Base-by-base conservation (phyloP, 176 grass and related monocot species). In the Musa beccarii region DNA sequence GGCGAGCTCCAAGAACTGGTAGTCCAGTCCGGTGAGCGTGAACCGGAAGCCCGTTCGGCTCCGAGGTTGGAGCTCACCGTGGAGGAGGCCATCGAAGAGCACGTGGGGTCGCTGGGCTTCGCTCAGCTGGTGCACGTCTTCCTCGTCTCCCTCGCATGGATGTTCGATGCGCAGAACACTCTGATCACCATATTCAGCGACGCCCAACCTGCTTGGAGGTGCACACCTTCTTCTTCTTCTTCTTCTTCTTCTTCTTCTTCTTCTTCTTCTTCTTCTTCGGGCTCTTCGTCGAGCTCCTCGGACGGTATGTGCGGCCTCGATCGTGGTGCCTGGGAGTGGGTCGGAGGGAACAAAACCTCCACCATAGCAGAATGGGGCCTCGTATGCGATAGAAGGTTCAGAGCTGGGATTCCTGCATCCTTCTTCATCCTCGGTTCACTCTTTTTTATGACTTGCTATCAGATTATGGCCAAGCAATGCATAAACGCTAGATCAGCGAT, bases 341-440 rank as follows among this genome's bases (percentile, higher is more conserved):
- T 88, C 22, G 81, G 71, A 19, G 81, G 86, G 17, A 59, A 69
- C 63, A 74, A 78, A 66, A 88, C 72, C 81, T 84, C 86, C 16
- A 88, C 74, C 14, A 74, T 88, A 72, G 86, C 81, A 2, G 86
- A 88, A 54, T 88, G 86, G 86, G 86, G 68, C 66, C 86, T 88
- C 79, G 25, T 84, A 21, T 88, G 86, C 11, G 86, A 77, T 75
- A 81, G 81, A 57, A 83, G 49, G 28, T 88, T 87, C 71, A 9
- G 5, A 51, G 85, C 81, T 23, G 85, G 85, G 23, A 78, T 87
- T 81, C 85, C 81, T 10, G 85, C 85, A 5, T 87, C 85, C 29
- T 68, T 81, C 67, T 87, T 84, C 77, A 84, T 87, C 77, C 34
- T 86, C 57, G 84, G 84, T 12, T 86, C 84, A 5, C 75, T 86